Percentiles rank a stretch among this genome's conserved stretches.
phyloP scores from a whole-genome alignment of 768 basidiomycete species.

The Gelatoporia subvermispora region DNA sequence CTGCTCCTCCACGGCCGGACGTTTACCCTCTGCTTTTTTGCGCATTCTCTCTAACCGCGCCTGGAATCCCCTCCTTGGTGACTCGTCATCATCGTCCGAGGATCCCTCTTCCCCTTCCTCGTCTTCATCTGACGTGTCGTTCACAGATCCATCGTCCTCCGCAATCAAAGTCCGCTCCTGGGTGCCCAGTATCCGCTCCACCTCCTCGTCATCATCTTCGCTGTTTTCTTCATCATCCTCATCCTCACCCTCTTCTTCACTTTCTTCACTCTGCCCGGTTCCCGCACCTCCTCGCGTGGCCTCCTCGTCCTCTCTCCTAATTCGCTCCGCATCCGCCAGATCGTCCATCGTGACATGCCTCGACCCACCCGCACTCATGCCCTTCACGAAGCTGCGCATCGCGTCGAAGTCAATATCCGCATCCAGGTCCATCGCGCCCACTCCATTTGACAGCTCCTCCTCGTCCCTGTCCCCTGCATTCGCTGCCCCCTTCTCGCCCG shows the following conservation, averaged over 20 bases:
- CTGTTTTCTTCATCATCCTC: constrained; percentile 5
- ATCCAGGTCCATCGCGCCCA: constrained; percentile 64
- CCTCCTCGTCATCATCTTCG: constrained; percentile 16
- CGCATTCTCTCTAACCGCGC: constrained; percentile 31
- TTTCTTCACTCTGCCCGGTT: constrained; percentile 3
- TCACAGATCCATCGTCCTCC: constrained; percentile 10
- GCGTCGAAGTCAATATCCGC: constrained; percentile 38
- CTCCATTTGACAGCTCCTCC: constrained; percentile 30
- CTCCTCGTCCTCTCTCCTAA: constrained; percentile 44
- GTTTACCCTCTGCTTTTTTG: constrained; percentile 19
- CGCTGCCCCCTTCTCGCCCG: neutral
- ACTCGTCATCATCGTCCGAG: constrained; percentile 29
- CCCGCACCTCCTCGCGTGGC: constrained; percentile 2
- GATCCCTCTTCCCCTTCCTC: constrained; percentile 27
- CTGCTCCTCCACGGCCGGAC: constrained; percentile 25
- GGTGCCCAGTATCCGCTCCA: constrained; percentile 9
- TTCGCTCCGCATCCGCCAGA: constrained; percentile 47
- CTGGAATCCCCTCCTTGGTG: constrained; percentile 32
- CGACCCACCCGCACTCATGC: constrained; percentile 45
- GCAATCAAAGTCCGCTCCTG: constrained; percentile 14
- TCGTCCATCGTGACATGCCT: constrained; percentile 61
- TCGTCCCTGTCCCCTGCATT: constrained; percentile 32
- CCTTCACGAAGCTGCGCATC: constrained; percentile 49
- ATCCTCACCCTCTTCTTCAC: neutral
- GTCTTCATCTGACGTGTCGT: constrained; percentile 13